A percentile compares a stretch with the other conserved stretches of the same genome.
Conservation (phyloP, 2,329 filamentous ascomycete species). For the Colletotrichum sp. region DNA sequence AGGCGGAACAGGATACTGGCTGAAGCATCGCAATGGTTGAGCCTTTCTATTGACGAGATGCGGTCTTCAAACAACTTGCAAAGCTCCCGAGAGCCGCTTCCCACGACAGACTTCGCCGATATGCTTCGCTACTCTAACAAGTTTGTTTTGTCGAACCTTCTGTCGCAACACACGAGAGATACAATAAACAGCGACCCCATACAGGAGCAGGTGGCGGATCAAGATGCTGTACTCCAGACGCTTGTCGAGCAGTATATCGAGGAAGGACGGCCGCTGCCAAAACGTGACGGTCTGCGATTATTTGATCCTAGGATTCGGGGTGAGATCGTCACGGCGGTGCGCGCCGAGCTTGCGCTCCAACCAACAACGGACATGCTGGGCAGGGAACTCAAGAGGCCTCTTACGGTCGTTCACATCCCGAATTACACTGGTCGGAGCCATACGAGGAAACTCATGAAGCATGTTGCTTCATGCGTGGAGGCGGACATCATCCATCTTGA, state of each 20-base stretch:
- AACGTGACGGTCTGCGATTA: slow-evolving; percentile 1
- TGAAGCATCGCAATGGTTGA: slow-evolving; percentile 19
- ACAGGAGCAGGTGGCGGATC: background rate
- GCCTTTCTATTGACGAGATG: slow-evolving; percentile 17
- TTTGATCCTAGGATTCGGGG: slow-evolving; percentile 18
- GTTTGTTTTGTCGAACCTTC: slow-evolving; percentile 10
- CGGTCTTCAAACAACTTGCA: slow-evolving; percentile 5
- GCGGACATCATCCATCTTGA: slow-evolving; percentile 74
- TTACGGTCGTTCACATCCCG: slow-evolving; percentile 38
- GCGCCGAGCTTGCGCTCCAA: slow-evolving; percentile 32
- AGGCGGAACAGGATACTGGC: slow-evolving; percentile 15
- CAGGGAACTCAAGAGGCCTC: slow-evolving; percentile 32
- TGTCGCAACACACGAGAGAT: slow-evolving; percentile 15
- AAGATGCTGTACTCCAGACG: background rate
- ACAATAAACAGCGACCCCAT: background rate
- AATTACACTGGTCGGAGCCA: slow-evolving; percentile 32
- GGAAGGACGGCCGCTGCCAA: slow-evolving; percentile 10
- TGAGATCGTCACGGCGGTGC: slow-evolving; percentile 35
- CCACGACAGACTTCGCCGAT: slow-evolving; percentile 18
- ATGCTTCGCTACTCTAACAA: slow-evolving; percentile 18
- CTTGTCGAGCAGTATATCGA: slow-evolving; percentile 17
- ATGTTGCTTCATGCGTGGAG: slow-evolving; percentile 63
- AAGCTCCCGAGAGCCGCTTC: slow-evolving; percentile 7
- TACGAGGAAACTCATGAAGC: slow-evolving; percentile 55
- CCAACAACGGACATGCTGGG: slow-evolving; percentile 21